Base-by-base conservation (phyloP, 164 flowering plant genomes). In the Platanus orientalis region DNA sequence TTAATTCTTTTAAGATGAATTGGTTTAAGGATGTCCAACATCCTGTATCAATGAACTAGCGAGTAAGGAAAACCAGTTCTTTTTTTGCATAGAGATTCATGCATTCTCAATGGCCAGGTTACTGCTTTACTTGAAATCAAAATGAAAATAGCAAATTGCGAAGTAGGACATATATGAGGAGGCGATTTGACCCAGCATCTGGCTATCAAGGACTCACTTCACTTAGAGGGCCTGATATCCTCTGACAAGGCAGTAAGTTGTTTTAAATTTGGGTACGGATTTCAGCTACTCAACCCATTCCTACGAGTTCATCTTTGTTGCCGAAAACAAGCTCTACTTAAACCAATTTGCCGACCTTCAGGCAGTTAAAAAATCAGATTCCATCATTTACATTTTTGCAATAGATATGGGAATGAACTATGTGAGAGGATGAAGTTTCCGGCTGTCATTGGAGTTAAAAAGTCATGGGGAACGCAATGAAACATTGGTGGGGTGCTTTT, bases 131-230 rank as follows among this genome's bases (percentile, higher is more conserved):
- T 54, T 93, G 96, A 97, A 89, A 90, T 69, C 95, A 95, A 17
- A 80, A 84, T 59, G 81, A 75, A 0, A 89, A 67, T 69, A 67
- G 78, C 53, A 77, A 75, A 62, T 69, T 89, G 39, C 85, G 94
- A 42, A n/a, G n/a, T n/a, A 90, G 90, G 98, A 90, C 94, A 40
- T 88, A 84, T 68, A 93, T 93, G 98, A 79, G 87, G 67, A 89
- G 90, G 97, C 68, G 96, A 32, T 66, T 96, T 6, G 76, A 86
- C 3, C 68, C 73, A 28, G 65, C 76, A 0, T 57, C 78, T 4
- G 83, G 84, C 36, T 90, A 89, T 58, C 98, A 96, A 0, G 98
- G 98, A 0, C 75, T 95, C 4, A 94, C 97, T 6, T 89, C n/a
- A n/a, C n/a, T n/a, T n/a, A n/a, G n/a, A n/a, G n/a, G n/a, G n/a